Evolutionary conservation across 2,329 filamentous ascomycete species (phyloP).

Genomic region (Cadophora sp.): DNA sequence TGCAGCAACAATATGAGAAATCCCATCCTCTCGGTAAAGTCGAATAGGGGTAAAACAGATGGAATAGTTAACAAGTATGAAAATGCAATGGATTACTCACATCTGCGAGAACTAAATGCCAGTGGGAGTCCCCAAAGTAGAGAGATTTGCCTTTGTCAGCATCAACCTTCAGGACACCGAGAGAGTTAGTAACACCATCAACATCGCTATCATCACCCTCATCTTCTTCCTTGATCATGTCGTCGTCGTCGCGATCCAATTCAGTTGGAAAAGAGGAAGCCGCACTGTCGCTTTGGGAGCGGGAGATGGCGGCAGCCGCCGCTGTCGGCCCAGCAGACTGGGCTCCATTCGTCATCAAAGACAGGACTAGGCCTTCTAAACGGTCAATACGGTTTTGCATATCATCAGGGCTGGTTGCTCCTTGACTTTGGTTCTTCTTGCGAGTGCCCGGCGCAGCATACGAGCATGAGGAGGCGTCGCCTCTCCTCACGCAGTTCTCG

Average conservation of each 20-base stretch:
- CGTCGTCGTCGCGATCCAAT: slow-evolving; percentile 65
- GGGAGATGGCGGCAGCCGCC: slow-evolving; percentile 52
- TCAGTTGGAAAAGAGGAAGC: slow-evolving; percentile 38
- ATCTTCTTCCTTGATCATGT: slow-evolving; percentile 61
- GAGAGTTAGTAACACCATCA: slow-evolving; percentile 73
- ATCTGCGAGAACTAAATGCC: slow-evolving; percentile 80
- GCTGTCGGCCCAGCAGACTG: slow-evolving; percentile 66
- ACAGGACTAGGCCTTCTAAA: slow-evolving; percentile 88
- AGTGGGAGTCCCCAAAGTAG: slow-evolving; percentile 84
- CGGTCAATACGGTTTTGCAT: slow-evolving; percentile 99
- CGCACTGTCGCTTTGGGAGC: slow-evolving; percentile 46
- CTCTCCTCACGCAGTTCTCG: slow-evolving; percentile 92
- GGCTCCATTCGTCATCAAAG: slow-evolving; percentile 90
- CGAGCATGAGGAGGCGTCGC: slow-evolving; percentile 79
- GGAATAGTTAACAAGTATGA: slow-evolving; percentile 3
- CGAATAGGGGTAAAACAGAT: neutral
- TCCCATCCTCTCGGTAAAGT: neutral
- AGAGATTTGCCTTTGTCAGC: slow-evolving; percentile 76
- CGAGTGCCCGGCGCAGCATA: slow-evolving; percentile 76
- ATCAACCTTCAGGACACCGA: slow-evolving; percentile 85
- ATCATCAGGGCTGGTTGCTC: slow-evolving; percentile 77
- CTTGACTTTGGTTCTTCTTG: slow-evolving; percentile 75
- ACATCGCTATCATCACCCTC: slow-evolving; percentile 70
- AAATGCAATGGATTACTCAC: slow-evolving; percentile 46
- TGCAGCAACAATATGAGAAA: slow-evolving; percentile 1